phyloP scores from a whole-genome alignment of 148 eudicot species.

The Pouteria glomerata region DNA sequence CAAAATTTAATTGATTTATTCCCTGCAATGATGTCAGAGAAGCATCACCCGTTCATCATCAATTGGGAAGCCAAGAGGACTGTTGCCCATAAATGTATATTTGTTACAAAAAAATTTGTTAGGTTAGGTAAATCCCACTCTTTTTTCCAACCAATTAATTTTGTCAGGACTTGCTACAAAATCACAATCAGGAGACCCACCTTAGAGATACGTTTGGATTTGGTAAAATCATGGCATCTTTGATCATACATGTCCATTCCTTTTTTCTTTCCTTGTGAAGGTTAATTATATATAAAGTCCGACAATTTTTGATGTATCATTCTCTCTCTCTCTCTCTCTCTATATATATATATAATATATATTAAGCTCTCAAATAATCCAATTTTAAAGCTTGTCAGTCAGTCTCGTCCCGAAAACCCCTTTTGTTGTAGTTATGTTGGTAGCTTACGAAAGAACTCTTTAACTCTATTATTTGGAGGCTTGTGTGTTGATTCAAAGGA shows the following conservation, averaged over 20 bases:
- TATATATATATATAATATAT: too few relatives aligned
- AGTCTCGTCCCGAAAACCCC: too few relatives aligned
- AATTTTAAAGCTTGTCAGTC: too few relatives aligned
- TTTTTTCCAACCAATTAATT: neutral
- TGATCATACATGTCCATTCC: neutral
- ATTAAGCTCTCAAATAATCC: neutral
- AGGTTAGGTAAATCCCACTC: neutral
- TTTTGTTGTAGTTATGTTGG: too few relatives aligned
- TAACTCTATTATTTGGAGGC: too few relatives aligned
- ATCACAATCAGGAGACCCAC: slow-evolving; percentile 17
- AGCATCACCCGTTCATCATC: neutral
- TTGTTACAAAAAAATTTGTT: neutral
- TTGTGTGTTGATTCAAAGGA: too few relatives aligned
- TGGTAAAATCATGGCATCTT: neutral
- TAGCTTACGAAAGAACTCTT: too few relatives aligned
- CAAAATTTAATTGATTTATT: too few relatives aligned
- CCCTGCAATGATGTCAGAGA: neutral
- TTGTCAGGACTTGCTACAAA: slow-evolving; percentile 3
- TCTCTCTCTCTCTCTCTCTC: too few relatives aligned
- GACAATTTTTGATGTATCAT: too few relatives aligned
- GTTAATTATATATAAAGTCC: too few relatives aligned
- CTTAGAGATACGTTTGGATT: neutral
- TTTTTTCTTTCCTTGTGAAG: neutral
- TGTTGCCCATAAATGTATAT: neutral
- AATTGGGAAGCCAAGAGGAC: neutral